phyloP scores from a whole-genome alignment of 2,329 filamentous ascomycete genomes.

The Polychaeton citri region DNA sequence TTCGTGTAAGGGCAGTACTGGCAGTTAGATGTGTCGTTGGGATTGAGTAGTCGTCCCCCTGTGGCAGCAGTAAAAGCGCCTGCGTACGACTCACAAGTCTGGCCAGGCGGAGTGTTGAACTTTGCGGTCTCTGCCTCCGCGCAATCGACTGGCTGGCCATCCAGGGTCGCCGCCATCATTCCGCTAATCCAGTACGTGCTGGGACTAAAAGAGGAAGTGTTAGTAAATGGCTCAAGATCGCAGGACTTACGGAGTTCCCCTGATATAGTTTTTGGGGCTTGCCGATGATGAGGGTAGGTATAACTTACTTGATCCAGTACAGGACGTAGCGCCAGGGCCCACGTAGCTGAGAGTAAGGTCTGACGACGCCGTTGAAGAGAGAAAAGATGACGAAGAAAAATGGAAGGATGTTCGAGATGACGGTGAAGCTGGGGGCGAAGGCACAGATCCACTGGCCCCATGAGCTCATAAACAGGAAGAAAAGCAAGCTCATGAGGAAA shows the following conservation, averaged over 20 bases:
- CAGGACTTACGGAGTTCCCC: too few relatives aligned
- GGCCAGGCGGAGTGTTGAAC: conserved; percentile 52
- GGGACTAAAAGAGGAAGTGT: too few relatives aligned
- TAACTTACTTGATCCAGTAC: conserved; percentile 58
- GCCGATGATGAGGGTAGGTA: too few relatives aligned
- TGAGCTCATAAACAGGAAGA: conserved; percentile 60
- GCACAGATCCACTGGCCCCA: conserved; percentile 82
- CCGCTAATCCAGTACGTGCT: conserved; percentile 61
- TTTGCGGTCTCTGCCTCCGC: conserved; percentile 43
- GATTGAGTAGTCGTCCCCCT: conserved; percentile 52
- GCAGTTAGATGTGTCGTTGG: conserved; percentile 44
- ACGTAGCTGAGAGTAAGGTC: conserved; percentile 50
- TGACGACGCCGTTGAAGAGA: conserved; percentile 65
- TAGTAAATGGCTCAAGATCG: too few relatives aligned
- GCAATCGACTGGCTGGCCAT: conserved; percentile 32
- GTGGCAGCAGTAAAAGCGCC: conserved; percentile 42
- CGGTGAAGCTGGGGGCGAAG: conserved; percentile 65
- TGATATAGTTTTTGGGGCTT: too few relatives aligned
- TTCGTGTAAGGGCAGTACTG: conserved; percentile 55
- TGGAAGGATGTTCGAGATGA: conserved; percentile 61
- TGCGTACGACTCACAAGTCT: conserved; percentile 54
- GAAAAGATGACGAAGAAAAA: conserved; percentile 72
- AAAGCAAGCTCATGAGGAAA: conserved; percentile 65
- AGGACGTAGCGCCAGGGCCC: conserved; percentile 63
- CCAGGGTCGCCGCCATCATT: conserved; percentile 50